Percentiles rank a stretch among this genome's conserved stretches.
phyloP scores from a whole-genome alignment of 768 basidiomycete genomes.

The Hysterangium stoloniferum region DNA sequence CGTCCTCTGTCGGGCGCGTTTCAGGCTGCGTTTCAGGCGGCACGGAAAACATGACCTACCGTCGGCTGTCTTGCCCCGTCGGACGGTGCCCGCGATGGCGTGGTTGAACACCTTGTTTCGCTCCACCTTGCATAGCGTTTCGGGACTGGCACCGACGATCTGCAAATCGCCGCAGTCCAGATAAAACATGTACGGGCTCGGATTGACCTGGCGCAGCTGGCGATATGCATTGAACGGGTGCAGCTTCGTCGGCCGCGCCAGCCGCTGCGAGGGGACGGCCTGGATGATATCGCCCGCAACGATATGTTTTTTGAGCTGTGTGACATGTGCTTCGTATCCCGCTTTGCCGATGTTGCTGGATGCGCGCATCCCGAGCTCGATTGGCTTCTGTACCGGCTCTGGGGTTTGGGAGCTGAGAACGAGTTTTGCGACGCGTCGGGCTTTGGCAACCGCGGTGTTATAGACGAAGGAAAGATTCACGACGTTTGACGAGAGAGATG shows the following conservation, averaged over 20 bases:
- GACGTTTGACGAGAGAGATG: conserved; percentile 37
- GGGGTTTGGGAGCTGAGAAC: conserved; percentile 46
- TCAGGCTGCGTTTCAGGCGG: not conserved
- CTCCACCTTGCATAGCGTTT: conserved; percentile 94
- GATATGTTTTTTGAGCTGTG: conserved; percentile 88
- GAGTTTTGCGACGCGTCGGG: conserved; percentile 69
- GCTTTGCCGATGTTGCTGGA: conserved; percentile 89
- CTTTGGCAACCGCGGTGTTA: conserved; percentile 76
- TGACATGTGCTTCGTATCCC: conserved; percentile 89
- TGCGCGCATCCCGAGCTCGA: conserved; percentile 55
- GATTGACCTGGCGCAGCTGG: conserved; percentile 88
- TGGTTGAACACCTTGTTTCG: conserved; percentile 91
- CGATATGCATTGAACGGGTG: conserved; percentile 98
- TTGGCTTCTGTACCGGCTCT: conserved; percentile 60
- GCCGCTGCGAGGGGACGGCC: conserved; percentile 91
- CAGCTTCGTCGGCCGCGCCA: conserved; percentile 75
- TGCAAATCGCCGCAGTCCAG: conserved; percentile 89
- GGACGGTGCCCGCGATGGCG: conserved; percentile 93
- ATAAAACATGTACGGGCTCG: conserved; percentile 99
- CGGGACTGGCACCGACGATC: conserved; percentile 96
- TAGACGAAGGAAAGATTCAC: conserved; percentile 79
- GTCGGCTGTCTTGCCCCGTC: conserved; percentile 76
- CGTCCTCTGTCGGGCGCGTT: conserved; percentile 96
- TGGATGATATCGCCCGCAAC: conserved; percentile 97
- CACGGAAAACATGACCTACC: conserved; percentile 45